These are phyloP conservation scores for Fusarium kyushuense DNA, from an alignment of 2,329 filamentous ascomycete genomes.

Conservation along the genomic window DNA sequence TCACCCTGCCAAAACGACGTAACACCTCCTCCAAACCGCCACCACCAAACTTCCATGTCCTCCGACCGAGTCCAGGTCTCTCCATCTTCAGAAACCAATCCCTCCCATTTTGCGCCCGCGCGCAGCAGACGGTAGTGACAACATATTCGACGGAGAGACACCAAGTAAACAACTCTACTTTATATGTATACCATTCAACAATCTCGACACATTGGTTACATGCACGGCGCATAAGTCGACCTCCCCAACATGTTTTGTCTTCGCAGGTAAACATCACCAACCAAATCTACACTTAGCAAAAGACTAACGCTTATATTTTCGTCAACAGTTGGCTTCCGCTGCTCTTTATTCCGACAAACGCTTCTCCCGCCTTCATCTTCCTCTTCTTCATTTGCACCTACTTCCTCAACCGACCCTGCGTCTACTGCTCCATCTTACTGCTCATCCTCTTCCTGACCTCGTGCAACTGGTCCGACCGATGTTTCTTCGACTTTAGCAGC, in stretches of 20 bases:
- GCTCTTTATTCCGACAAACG: slow-evolving; percentile 88
- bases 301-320: not conserved
- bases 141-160: not conserved
- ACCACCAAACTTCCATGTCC: slow-evolving; percentile 7
- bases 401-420: slow-evolving; percentile 94
- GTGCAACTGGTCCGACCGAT: slow-evolving; percentile 88
- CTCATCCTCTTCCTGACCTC: slow-evolving; percentile 93
- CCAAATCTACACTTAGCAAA: not conserved
- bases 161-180: not conserved
- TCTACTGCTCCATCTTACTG: slow-evolving; percentile 97
- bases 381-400: slow-evolving; percentile 94
- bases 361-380: slow-evolving; percentile 86
- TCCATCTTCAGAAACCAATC: slow-evolving; percentile 1
- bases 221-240: slow-evolving; percentile 23
- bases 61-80: not conserved
- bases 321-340: slow-evolving; percentile 80
- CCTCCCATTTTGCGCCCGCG: slow-evolving; percentile 31
- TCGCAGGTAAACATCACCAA: slow-evolving; percentile 61
- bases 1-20: slow-evolving; percentile 29
- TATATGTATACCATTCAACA: not conserved
- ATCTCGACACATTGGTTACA: slow-evolving; percentile 15
- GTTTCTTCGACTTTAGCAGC: slow-evolving; percentile 91
- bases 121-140: slow-evolving; percentile 20
- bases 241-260: slow-evolving; percentile 69
- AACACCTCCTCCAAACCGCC: slow-evolving; percentile 26